Evolutionary conservation across 106 monocot genomes (phyloP), one percentile per base, ranked within the genome.

Genomic region (Vanilla planifolia): DNA sequence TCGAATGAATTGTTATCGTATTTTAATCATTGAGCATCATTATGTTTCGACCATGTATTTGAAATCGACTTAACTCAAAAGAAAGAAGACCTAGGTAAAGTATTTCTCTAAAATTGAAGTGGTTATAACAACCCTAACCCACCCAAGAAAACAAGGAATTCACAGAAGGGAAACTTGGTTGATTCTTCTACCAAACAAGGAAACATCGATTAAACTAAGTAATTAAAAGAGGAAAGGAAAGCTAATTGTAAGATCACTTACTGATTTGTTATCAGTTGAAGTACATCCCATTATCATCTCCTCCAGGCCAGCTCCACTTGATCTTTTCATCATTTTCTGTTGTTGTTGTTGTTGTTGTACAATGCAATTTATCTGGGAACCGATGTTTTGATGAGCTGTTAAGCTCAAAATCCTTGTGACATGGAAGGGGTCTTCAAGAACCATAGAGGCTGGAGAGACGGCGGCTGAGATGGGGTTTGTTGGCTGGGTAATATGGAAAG

Each of bases 261-360:
- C 93, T 64, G 75, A 83, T 89, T 79, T 83, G 13, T 62, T 63
- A 46, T 73, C 68, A 0, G 72, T 11, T 39, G 92, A 76, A 60
- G 80, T 88, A 84, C 88, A 93, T 44, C 92, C 73, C 88, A 79
- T 88, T 51, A 93, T 88, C 67, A 93, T 32, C 28, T 93, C 92
- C 70, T 93, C 92, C 27, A 93, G 71, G 13, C 88, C 88, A 48
- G 88, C 55, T 41, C 73, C 55, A 53, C 16, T n/a, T 27, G 92
- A 77, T 48, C 88, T 79, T 21, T 79, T 71, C 28, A 71, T 76
- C 71, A 85, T 37, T 66, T 92, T 79, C 17, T 81, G 80, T 11
- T 76, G 82, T 7, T 75, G 71, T 8, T 77, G 72, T 2, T 78
- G 77, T 10, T 57, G 71, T 22, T 61, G 55, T 21, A 68, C 59